Conservation (phyloP, 768 basidiomycete genomes). For the Termitomyces sp. region DNA sequence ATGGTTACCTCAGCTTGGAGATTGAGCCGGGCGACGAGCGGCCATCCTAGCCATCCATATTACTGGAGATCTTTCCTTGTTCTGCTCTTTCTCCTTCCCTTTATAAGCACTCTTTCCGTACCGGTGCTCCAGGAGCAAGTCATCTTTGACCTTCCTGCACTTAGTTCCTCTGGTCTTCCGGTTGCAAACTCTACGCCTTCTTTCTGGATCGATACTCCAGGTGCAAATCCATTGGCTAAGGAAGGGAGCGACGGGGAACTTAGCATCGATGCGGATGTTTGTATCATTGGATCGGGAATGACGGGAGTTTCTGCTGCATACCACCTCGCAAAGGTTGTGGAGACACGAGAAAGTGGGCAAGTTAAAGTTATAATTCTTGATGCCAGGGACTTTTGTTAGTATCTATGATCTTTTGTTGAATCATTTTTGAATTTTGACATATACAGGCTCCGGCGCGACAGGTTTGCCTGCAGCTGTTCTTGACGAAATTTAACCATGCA, state of each 20-base stretch:
- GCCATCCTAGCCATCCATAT: background rate
- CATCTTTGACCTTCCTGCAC: constrained; percentile 2
- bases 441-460: constrained; percentile 68
- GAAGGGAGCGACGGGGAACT: constrained; percentile 61
- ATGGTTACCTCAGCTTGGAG: background rate
- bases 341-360: constrained; percentile 8
- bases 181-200: constrained; percentile 61
- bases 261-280: constrained; percentile 62
- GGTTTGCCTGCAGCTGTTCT: constrained; percentile 30
- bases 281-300: constrained; percentile 77
- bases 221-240: constrained; percentile 60
- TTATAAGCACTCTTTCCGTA: constrained; percentile 3
- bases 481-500: background rate
- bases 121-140: constrained; percentile 3
- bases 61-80: background rate
- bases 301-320: constrained; percentile 74
- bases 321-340: constrained; percentile 46
- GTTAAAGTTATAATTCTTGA: constrained; percentile 54
- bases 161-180: constrained; percentile 31
- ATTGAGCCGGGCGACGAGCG: background rate
- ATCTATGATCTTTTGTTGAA: background rate
- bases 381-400: constrained; percentile 76
- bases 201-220: constrained; percentile 62
- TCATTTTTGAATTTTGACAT: background rate
- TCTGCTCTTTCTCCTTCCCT: background rate